These are phyloP conservation scores for Erucastrum elatum DNA, from an alignment of 345 rosid genomes.

Conservation along the genomic window DNA sequence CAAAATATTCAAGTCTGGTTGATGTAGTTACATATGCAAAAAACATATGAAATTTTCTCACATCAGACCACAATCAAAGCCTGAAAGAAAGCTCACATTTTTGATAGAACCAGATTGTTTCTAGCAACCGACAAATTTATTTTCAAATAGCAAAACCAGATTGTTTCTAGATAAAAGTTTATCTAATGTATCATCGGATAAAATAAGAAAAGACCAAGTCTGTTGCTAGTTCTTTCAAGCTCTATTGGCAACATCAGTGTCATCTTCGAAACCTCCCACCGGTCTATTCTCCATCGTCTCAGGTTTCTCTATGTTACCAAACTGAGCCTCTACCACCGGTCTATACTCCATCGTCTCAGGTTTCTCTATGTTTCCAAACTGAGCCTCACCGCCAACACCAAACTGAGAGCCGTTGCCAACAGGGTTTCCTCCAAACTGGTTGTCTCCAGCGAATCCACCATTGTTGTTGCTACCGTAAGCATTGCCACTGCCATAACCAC, in stretches of 20 bases:
- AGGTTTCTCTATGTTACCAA: slow-evolving; percentile 34
- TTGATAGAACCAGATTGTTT: slow-evolving; percentile 24
- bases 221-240: slow-evolving; percentile 48
- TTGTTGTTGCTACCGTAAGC: slow-evolving; percentile 21
- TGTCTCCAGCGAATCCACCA: slow-evolving; percentile 29
- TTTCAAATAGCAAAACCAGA: slow-evolving; percentile 29
- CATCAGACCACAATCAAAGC: slow-evolving; percentile 15
- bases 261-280: slow-evolving; percentile 42
- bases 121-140: background rate
- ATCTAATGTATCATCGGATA: background rate
- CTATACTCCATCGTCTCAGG: slow-evolving; percentile 22
- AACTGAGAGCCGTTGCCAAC: slow-evolving; percentile 28
- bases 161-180: slow-evolving; percentile 2
- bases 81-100: slow-evolving; percentile 1
- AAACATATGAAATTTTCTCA: background rate
- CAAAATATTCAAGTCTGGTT: background rate
- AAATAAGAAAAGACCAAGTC: slow-evolving; percentile 7
- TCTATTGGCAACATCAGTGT: slow-evolving; percentile 63
- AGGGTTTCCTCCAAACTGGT: slow-evolving; percentile 32
- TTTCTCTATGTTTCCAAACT: slow-evolving; percentile 36
- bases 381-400: slow-evolving; percentile 32
- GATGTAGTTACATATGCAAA: slow-evolving; percentile 4
- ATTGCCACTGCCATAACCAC: slow-evolving; percentile 11
- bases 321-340: slow-evolving; percentile 29
- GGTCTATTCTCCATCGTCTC: slow-evolving; percentile 20